These are phyloP conservation scores for Volvox africanus DNA, from an alignment of 139 green algal species.

Conservation along the genomic window DNA sequence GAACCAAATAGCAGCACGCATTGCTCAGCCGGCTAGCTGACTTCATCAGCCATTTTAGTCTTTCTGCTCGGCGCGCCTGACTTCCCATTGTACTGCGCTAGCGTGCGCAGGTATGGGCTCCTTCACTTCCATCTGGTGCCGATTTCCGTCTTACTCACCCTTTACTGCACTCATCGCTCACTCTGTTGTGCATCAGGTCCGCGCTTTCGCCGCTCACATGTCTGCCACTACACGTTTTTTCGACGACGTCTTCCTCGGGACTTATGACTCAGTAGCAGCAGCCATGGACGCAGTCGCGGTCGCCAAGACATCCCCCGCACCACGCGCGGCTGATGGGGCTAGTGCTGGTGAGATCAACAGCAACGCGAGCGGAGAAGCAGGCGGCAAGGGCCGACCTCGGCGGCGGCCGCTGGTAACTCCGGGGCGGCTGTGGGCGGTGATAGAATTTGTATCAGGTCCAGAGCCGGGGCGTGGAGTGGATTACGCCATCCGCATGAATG, in stretches of 20 bases:
- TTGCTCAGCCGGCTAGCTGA: too few species aligned
- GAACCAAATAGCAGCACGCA: too few species aligned
- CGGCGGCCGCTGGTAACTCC: not conserved
- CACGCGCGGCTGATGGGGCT: not conserved
- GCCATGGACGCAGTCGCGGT: conserved; percentile 6
- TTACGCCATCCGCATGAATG: conserved; percentile 59
- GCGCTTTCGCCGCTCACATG: conserved; percentile 27
- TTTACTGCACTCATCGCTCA: too few species aligned
- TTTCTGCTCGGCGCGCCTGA: too few species aligned
- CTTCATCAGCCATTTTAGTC: too few species aligned
- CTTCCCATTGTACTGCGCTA: too few species aligned
- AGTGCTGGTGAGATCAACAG: too few species aligned
- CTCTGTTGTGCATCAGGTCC: too few species aligned
- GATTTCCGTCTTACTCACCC: too few species aligned
- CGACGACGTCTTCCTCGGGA: conserved; percentile 38
- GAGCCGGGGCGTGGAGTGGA: conserved; percentile 15
- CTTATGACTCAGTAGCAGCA: not conserved
- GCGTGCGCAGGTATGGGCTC: too few species aligned
- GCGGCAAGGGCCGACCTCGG: not conserved
- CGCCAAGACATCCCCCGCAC: not conserved
- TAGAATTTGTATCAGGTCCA: conserved; percentile 52
- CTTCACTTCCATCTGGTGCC: too few species aligned
- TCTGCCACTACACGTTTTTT: conserved; percentile 25
- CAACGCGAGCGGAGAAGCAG: too few species aligned
- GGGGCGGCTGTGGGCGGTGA: conserved; percentile 45